These are phyloP conservation scores for Lactarius deliciosus DNA, from an alignment of 768 basidiomycete species.

Conservation along the genomic window DNA sequence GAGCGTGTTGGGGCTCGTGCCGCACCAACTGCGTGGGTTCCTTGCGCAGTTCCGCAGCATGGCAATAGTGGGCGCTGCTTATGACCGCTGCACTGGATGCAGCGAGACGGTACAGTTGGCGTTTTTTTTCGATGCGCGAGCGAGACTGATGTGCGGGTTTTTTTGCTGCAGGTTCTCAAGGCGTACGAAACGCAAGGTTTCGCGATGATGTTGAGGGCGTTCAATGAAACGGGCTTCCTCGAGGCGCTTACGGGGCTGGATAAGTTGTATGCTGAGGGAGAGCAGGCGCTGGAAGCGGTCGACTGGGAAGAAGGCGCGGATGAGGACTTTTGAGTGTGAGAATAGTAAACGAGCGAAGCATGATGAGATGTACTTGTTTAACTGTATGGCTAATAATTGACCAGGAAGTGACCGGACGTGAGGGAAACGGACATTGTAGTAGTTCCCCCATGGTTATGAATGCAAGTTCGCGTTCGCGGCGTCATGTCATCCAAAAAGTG, in stretches of 20 bases:
- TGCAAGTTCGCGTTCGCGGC: too few relatives aligned
- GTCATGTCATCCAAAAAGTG: too few relatives aligned
- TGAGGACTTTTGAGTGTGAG: conserved; percentile 35
- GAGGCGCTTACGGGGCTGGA: conserved; percentile 56
- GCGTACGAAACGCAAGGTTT: conserved; percentile 84
- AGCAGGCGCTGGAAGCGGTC: conserved; percentile 47
- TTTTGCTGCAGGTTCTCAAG: conserved; percentile 58
- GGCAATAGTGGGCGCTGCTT: conserved; percentile 83
- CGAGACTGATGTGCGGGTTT: neutral
- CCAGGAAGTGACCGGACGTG: neutral
- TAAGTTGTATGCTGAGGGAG: conserved; percentile 52
- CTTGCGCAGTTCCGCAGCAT: conserved; percentile 84
- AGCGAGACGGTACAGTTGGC: conserved; percentile 60
- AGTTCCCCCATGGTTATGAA: too few relatives aligned
- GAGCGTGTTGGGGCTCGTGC: conserved; percentile 80
- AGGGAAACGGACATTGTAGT: too few relatives aligned
- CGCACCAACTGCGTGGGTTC: conserved; percentile 92
- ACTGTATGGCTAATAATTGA: neutral
- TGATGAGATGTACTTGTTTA: neutral
- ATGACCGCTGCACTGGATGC: conserved; percentile 87
- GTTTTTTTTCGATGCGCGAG: neutral
- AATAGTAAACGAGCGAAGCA: conserved; percentile 17
- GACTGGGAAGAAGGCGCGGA: conserved; percentile 47
- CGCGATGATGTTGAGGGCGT: conserved; percentile 73
- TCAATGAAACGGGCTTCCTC: conserved; percentile 83